These are phyloP conservation scores for Candida endomychidarum DNA, from an alignment of 805 yeast species.

Conservation along the genomic window DNA sequence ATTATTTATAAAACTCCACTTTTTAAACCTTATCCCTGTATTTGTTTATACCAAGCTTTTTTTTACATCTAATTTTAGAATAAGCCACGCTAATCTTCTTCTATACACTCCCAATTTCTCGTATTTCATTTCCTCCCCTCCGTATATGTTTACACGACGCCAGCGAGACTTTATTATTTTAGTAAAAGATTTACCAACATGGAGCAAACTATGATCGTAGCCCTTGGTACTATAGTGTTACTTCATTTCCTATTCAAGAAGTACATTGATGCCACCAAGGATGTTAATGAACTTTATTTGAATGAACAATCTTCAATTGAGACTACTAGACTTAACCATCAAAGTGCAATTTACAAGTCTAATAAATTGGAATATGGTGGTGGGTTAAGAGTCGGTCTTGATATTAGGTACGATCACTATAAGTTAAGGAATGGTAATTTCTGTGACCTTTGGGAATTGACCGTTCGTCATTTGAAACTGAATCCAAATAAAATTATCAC, in stretches of 20 bases:
- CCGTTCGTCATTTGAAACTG: conserved; percentile 29
- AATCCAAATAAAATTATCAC: conserved; percentile 8
- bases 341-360: conserved; percentile 76
- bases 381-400: conserved; percentile 67
- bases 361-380: conserved; percentile 70
- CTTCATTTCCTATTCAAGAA: conserved; percentile 21
- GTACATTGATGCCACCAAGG: conserved; percentile 42
- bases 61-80: too few species aligned
- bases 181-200: too few species aligned
- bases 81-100: too few species aligned
- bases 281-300: conserved; percentile 58
- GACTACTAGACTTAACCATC: conserved; percentile 60
- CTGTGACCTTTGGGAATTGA: conserved; percentile 69
- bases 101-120: too few species aligned
- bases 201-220: conserved; percentile 15
- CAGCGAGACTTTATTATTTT: too few species aligned
- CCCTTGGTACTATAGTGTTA: conserved; percentile 21
- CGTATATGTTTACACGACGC: too few species aligned
- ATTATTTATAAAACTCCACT: too few species aligned
- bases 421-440: conserved; percentile 72
- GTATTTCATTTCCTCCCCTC: too few species aligned
- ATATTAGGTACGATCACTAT: conserved; percentile 60
- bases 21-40: too few species aligned
- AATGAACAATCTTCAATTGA: conserved; percentile 65
- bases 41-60: too few species aligned